Conservation (phyloP, 1,139 yeast genomes). For the Yamadazyma atmosphaerica region DNA sequence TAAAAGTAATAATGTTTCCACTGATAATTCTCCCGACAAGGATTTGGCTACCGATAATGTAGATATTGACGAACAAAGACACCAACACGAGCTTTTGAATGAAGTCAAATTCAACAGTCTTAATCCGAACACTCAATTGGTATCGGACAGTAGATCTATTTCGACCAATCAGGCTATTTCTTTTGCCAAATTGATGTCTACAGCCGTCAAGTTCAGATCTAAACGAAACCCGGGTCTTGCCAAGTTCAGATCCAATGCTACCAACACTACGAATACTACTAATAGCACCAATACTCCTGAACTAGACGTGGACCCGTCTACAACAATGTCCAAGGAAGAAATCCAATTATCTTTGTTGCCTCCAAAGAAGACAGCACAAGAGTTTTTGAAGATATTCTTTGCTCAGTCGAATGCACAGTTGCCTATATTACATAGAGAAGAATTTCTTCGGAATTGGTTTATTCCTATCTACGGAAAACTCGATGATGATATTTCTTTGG, state of each 20-base stretch:
- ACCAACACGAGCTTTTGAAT: constrained; percentile 12
- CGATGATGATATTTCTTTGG: constrained; percentile 53
- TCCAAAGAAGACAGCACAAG: constrained; percentile 67
- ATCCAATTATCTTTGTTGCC: constrained; percentile 59
- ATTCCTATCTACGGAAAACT: constrained; percentile 77
- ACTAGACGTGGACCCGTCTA: constrained; percentile 15
- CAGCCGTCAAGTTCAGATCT: constrained; percentile 66
- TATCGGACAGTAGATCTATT: constrained; percentile 4
- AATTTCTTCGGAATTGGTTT: constrained; percentile 63
- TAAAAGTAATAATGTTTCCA: no score
- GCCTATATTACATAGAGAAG: constrained; percentile 81
- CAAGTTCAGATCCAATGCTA: not conserved
- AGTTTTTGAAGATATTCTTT: constrained; percentile 65
- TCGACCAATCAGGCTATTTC: constrained; percentile 37
- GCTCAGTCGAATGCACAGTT: constrained; percentile 79
- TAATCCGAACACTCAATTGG: constrained; percentile 6
- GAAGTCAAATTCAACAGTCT: constrained; percentile 15
- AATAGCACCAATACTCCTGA: constrained; percentile 17
- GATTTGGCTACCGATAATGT: constrained; percentile 1
- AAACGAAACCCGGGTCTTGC: constrained; percentile 12
- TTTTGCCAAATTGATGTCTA: constrained; percentile 72
- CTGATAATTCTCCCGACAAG: not conserved
- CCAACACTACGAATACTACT: constrained; percentile 6
- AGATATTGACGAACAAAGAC: constrained; percentile 6
- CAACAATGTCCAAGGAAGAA: constrained; percentile 12